A percentile compares a stretch with the other conserved stretches of the same genome.
These are phyloP conservation scores for Mimosa bimucronata DNA, from an alignment of 306 rosid species.

Conservation along the genomic window DNA sequence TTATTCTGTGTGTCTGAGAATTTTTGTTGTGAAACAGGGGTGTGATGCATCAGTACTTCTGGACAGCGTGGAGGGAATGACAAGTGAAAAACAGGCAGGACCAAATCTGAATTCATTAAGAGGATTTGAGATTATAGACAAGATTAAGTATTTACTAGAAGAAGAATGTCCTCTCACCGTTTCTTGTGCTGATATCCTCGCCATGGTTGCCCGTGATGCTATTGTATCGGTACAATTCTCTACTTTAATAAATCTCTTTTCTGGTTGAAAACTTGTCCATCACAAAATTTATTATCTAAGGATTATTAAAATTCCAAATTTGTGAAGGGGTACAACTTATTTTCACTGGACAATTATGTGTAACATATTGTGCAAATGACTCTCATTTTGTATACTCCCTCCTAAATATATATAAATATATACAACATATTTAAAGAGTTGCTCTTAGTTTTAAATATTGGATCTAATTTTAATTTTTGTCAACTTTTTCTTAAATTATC, in stretches of 20 bases:
- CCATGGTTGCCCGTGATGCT: constrained; percentile 87
- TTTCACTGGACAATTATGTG: too few species aligned
- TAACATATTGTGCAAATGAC: too few species aligned
- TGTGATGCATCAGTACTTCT: constrained; percentile 92
- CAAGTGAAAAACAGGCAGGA: constrained; percentile 81
- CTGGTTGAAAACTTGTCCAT: too few species aligned
- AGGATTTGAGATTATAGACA: constrained; percentile 77
- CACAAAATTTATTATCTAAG: too few species aligned
- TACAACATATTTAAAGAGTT: too few species aligned
- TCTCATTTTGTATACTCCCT: too few species aligned
- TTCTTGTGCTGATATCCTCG: constrained; percentile 88
- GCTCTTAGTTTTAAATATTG: too few species aligned
- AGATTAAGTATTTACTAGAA: constrained; percentile 67
- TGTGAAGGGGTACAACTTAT: too few species aligned
- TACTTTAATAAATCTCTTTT: not conserved
- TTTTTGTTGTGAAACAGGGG: constrained; percentile 52
- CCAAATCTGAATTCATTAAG: constrained; percentile 74
- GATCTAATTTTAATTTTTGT: too few species aligned
- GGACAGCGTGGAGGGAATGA: constrained; percentile 60
- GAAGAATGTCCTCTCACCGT: constrained; percentile 75
- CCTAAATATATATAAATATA: too few species aligned
- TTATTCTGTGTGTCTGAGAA: not conserved
- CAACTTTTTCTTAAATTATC: too few species aligned
- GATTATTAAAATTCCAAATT: too few species aligned
- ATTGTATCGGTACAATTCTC: constrained; percentile 54